Conservation (phyloP, 371 early-diverging fungal species). For the Coemansia sp. region DNA sequence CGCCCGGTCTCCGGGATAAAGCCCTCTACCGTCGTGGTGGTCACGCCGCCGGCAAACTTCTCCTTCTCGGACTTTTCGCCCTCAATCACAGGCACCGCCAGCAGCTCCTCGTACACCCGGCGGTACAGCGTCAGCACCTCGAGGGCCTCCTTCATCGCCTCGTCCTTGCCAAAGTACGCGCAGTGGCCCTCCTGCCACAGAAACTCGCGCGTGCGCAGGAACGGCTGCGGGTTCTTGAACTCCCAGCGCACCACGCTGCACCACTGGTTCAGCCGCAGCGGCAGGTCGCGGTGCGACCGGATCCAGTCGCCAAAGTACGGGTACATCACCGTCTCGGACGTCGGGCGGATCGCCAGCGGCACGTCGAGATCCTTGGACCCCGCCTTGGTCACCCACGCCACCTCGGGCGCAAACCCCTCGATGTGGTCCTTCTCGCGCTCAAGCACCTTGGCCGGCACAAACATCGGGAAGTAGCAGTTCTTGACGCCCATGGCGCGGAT, state of each 20-base stretch:
- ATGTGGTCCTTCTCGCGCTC: constrained; percentile 99
- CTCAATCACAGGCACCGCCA: constrained; percentile 99
- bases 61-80: constrained; percentile 99
- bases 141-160: constrained; percentile 90
- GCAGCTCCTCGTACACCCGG: constrained; percentile 94
- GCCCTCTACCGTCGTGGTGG: constrained; percentile 98
- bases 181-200: constrained; percentile 99
- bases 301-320: constrained; percentile 99
- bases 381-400: constrained; percentile 99
- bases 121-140: constrained; percentile 96
- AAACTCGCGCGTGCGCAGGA: constrained; percentile 99
- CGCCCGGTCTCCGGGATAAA: constrained; percentile 98
- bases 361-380: constrained; percentile 93
- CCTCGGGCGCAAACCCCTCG: constrained; percentile 99
- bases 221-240: constrained; percentile 99
- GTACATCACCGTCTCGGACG: constrained; percentile 99
- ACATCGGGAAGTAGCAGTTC: constrained; percentile 99
- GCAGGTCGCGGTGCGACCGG: constrained; percentile 97
- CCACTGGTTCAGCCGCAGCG: constrained; percentile 99
- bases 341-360: constrained; percentile 99
- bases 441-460: constrained; percentile 89
- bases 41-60: constrained; percentile 99
- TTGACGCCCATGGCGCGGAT: constrained; percentile 96
- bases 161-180: constrained; percentile 90
- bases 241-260: constrained; percentile 99